Evolutionary conservation across 805 yeast genomes (phyloP).

Genomic region (Candida maesae): DNA sequence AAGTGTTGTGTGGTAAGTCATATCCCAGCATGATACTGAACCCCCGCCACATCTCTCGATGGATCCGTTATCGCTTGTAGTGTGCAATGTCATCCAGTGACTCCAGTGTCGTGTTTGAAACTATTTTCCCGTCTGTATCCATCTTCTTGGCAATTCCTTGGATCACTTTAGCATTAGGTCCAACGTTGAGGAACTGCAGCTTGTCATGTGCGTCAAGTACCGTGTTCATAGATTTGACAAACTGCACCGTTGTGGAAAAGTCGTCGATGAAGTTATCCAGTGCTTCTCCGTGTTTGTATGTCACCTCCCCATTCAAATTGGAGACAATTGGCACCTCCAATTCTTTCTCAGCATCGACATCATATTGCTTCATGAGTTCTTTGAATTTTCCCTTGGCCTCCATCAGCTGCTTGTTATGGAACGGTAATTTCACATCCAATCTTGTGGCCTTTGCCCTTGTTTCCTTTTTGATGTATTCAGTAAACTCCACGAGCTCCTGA

Average conservation of each 20-base stretch:
- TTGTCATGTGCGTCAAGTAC: constrained; percentile 3
- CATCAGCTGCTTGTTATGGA: constrained; percentile 38
- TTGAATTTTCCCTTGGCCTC: constrained; percentile 30
- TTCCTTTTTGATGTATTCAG: constrained; percentile 18
- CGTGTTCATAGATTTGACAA: constrained; percentile 34
- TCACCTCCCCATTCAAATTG: constrained; percentile 33
- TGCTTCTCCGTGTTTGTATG: constrained; percentile 25
- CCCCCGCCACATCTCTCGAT: not conserved
- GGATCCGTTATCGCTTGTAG: constrained; percentile 1
- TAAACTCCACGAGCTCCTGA: constrained; percentile 13
- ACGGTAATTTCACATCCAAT: constrained; percentile 41
- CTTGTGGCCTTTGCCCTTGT: constrained; percentile 27
- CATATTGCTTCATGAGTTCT: constrained; percentile 12
- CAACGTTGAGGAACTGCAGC: constrained; percentile 19
- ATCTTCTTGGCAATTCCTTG: constrained; percentile 17
- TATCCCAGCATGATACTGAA: too few relatives aligned
- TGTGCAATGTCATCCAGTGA: constrained; percentile 8
- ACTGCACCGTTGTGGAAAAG: constrained; percentile 43
- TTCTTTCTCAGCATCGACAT: constrained; percentile 10
- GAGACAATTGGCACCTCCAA: constrained; percentile 35
- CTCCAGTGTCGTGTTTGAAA: constrained; percentile 8
- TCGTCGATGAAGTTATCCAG: constrained; percentile 34
- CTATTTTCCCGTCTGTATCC: constrained; percentile 8
- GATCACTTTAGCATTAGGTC: constrained; percentile 25
- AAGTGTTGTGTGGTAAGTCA: too few relatives aligned